Percentiles rank a stretch among this genome's conserved stretches.
Evolutionary conservation across 129 eudicot species (phyloP).

Genomic region (Oenanthe sinensis): DNA sequence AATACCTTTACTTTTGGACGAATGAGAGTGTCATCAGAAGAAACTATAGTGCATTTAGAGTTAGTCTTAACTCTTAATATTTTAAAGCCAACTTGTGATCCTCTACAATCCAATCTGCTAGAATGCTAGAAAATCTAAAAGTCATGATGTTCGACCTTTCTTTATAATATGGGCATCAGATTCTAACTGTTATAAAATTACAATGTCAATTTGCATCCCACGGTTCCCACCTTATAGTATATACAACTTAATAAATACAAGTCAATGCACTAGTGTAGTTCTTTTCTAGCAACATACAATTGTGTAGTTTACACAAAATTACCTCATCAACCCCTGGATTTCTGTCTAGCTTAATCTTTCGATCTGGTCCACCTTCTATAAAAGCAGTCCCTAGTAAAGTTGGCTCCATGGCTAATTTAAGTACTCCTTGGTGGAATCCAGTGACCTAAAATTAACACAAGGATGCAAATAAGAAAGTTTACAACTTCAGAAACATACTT

Average conservation of each 20-base stretch:
- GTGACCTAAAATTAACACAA: conserved; percentile 34
- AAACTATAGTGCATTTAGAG: not conserved
- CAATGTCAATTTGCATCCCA: too few relatives aligned
- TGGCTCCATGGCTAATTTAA: conserved; percentile 98
- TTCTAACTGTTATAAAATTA: too few relatives aligned
- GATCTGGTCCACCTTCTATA: conserved; percentile 97
- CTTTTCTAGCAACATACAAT: not conserved
- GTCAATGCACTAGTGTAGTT: not conserved
- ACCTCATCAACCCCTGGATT: conserved; percentile 98
- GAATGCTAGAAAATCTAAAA: not conserved
- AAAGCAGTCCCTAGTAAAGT: conserved; percentile 77
- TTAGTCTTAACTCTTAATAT: not conserved
- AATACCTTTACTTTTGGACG: not conserved
- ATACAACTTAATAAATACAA: not conserved
- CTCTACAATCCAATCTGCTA: not conserved
- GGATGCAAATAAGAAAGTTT: conserved; percentile 5
- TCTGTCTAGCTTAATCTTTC: conserved; percentile 86
- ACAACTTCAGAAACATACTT: not conserved
- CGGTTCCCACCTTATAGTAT: too few relatives aligned
- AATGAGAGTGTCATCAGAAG: not conserved
- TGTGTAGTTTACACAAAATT: not conserved
- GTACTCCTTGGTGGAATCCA: conserved; percentile 92
- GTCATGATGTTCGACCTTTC: not conserved
- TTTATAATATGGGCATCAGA: not conserved
- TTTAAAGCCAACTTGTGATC: not conserved